Evolutionary conservation across 2,329 filamentous ascomycete species (phyloP).

Genomic region (Claviceps quebecensis): DNA sequence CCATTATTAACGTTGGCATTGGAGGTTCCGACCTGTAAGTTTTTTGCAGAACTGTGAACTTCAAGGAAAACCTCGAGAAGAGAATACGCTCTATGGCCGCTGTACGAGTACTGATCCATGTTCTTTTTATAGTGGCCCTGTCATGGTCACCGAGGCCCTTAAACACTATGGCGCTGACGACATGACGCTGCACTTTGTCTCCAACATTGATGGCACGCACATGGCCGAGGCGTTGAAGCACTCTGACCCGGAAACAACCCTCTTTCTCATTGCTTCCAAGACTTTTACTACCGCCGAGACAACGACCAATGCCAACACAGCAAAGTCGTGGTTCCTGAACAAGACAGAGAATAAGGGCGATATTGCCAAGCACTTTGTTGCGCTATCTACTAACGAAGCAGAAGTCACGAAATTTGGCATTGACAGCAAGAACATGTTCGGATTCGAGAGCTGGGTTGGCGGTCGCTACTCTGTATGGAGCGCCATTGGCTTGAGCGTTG

Average conservation of each 20-base stretch:
- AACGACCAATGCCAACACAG: conserved; percentile 89
- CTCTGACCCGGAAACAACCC: conserved; percentile 93
- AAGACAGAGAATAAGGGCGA: conserved; percentile 61
- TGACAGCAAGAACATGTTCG: conserved; percentile 98
- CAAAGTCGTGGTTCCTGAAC: conserved; percentile 93
- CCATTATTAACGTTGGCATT: conserved; percentile 94
- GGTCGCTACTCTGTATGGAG: conserved; percentile 98
- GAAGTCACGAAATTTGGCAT: conserved; percentile 99
- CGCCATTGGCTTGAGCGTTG: conserved; percentile 89
- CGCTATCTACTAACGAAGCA: conserved; percentile 84
- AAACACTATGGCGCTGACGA: conserved; percentile 83
- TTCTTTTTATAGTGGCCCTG: conserved; percentile 54
- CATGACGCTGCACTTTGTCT: conserved; percentile 92
- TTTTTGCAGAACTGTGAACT: not conserved
- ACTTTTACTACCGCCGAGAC: conserved; percentile 99
- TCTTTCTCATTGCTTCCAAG: conserved; percentile 97
- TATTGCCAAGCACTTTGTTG: conserved; percentile 97
- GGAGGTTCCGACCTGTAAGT: conserved; percentile 94
- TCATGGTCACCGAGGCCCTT: conserved; percentile 97
- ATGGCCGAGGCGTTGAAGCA: conserved; percentile 81
- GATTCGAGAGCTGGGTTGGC: conserved; percentile 96
- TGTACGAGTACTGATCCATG: not conserved
- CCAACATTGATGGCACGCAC: conserved; percentile 98
- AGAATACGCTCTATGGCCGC: too few relatives aligned
- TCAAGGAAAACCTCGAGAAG: not conserved